phyloP scores from a whole-genome alignment of 2,329 filamentous ascomycete species.

The Epichloe aotearoae region DNA sequence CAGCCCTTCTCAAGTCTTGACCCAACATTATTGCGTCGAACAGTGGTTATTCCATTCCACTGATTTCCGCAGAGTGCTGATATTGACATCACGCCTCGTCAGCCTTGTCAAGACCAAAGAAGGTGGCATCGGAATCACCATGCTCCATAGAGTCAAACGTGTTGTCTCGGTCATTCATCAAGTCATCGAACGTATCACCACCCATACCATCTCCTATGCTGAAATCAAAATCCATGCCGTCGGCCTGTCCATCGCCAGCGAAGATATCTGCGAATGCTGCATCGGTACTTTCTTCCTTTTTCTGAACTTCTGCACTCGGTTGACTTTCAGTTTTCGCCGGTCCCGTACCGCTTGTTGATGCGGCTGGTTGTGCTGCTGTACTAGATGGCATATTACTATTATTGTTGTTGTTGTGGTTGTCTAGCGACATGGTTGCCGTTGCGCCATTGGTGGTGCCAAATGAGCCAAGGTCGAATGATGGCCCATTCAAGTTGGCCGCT shows the following conservation, averaged over 20 bases:
- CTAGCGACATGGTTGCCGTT: conserved; percentile 16
- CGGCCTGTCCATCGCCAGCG: conserved; percentile 27
- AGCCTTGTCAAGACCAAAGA: conserved; percentile 26
- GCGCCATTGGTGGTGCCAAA: conserved; percentile 25
- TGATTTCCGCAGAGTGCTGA: not conserved
- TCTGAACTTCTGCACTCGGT: conserved; percentile 11
- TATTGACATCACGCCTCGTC: conserved; percentile 8
- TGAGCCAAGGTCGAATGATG: conserved; percentile 32
- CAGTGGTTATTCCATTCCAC: no score
- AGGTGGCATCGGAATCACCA: conserved; percentile 34
- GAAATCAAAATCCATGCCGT: conserved; percentile 24
- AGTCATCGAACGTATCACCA: conserved; percentile 35
- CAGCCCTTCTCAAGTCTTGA: no score
- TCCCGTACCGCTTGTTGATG: conserved; percentile 5
- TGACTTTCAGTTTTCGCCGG: conserved; percentile 1
- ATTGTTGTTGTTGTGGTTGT: conserved; percentile 4
- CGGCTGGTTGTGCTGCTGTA: conserved; percentile 7
- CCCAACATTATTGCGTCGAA: no score
- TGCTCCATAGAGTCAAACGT: conserved; percentile 29
- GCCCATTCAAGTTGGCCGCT: conserved; percentile 17
- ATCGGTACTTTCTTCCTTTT: conserved; percentile 15
- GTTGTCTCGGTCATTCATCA: conserved; percentile 30
- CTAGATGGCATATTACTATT: conserved; percentile 18
- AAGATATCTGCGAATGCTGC: conserved; percentile 33
- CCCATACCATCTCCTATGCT: conserved; percentile 16